phyloP scores from a whole-genome alignment of 495 filamentous ascomycete genomes.

The Aspergillus steynii region DNA sequence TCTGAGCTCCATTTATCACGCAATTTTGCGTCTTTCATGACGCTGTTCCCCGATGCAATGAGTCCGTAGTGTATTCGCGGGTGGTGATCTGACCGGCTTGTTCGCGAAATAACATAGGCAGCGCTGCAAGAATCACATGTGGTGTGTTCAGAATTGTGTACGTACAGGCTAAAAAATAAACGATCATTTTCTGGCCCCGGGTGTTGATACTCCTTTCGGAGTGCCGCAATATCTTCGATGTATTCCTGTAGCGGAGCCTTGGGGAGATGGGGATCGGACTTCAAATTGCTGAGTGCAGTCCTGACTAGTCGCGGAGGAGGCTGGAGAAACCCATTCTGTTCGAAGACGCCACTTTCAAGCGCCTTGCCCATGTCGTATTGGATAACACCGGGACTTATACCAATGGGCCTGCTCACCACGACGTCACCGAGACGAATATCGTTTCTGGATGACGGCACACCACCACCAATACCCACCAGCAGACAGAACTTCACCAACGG shows the following conservation, averaged over 20 bases:
- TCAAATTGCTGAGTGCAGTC: conserved; percentile 12
- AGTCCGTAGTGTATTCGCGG: conserved; percentile 29
- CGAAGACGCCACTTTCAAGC: conserved; percentile 7
- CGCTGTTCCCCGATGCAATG: conserved; percentile 29
- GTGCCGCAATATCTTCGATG: background rate
- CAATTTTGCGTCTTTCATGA: conserved; percentile 23
- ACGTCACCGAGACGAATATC: conserved; percentile 39
- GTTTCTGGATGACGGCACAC: conserved; percentile 21
- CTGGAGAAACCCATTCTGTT: conserved; percentile 9
- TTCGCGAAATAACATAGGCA: background rate
- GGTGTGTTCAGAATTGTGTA: too few relatives aligned
- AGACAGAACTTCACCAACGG: conserved; percentile 30
- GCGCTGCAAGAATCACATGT: too few relatives aligned
- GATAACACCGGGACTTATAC: conserved; percentile 7
- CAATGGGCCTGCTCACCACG: conserved; percentile 28
- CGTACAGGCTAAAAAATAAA: background rate
- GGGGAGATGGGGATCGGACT: conserved; percentile 4
- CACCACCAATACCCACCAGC: conserved; percentile 45
- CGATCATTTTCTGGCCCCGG: conserved; percentile 1
- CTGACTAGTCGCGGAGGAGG: conserved; percentile 17
- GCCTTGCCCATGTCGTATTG: conserved; percentile 38
- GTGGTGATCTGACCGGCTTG: background rate
- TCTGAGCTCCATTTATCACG: conserved; percentile 6
- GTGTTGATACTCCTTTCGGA: background rate
- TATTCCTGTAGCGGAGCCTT: background rate